phyloP scores from a whole-genome alignment of 169 alveolate species.

The Plasmodium sp. region DNA sequence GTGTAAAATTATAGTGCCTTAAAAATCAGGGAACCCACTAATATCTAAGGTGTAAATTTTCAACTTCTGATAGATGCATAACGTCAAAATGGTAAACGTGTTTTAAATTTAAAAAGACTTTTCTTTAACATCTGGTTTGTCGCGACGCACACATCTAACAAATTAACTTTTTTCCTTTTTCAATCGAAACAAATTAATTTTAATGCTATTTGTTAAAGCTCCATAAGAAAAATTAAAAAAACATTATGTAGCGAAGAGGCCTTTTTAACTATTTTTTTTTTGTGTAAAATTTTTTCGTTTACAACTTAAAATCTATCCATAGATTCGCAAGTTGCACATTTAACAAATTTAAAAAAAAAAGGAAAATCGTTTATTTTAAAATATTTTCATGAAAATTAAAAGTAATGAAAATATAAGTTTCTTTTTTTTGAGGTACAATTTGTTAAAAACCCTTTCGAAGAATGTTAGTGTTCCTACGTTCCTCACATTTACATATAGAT shows the following conservation, averaged over 20 bases:
- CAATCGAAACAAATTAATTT: not conserved
- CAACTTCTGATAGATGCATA: not conserved
- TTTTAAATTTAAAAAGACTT: not conserved
- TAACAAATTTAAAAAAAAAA: not conserved
- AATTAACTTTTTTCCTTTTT: not conserved
- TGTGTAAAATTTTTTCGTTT: not conserved
- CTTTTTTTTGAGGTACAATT: not conserved
- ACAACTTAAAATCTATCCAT: not conserved
- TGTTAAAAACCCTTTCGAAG: not conserved
- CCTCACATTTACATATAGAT: not conserved
- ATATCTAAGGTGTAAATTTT: not conserved
- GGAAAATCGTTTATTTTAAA: not conserved
- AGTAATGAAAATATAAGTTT: not conserved
- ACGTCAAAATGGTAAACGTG: not conserved
- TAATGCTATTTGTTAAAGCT: not conserved
- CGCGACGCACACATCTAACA: not conserved
- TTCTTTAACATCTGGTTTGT: not conserved
- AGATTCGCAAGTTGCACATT: not conserved
- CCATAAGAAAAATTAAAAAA: not conserved
- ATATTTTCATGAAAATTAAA: not conserved
- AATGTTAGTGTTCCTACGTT: not conserved
- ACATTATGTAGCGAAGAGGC: not conserved
- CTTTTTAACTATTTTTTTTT: not conserved
- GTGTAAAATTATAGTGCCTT: not conserved
- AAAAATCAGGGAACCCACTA: not conserved